Evolutionary conservation across 179 eudicot species (phyloP).

Genomic region (Patellifolia procumbens): DNA sequence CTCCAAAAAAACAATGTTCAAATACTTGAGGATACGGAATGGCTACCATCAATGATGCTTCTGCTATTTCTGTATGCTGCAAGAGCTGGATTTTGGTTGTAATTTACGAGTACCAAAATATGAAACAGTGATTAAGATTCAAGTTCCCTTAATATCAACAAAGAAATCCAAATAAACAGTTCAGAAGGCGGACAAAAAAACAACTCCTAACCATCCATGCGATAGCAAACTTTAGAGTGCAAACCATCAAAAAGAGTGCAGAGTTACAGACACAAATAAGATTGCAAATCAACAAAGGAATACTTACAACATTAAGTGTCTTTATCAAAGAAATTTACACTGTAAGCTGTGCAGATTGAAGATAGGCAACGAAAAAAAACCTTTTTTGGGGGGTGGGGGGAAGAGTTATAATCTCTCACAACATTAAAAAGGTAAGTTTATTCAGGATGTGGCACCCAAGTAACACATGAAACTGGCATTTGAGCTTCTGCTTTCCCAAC

Average conservation of each 20-base stretch:
- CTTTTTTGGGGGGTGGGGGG: background rate
- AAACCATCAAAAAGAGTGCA: too few species aligned
- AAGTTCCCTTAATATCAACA: background rate
- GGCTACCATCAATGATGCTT: background rate
- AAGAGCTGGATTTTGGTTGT: background rate
- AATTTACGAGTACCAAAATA: background rate
- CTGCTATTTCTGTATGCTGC: background rate
- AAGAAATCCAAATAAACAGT: background rate
- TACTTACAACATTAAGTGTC: constrained; percentile 15
- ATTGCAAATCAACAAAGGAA: constrained; percentile 7
- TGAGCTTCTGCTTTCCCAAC: constrained; percentile 8
- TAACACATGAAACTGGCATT: background rate
- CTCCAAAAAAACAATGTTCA: too few species aligned
- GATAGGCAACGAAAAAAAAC: constrained; percentile 5
- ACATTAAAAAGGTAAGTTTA: background rate
- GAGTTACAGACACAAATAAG: too few species aligned
- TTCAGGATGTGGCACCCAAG: constrained; percentile 3
- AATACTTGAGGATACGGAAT: too few species aligned
- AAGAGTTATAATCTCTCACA: background rate
- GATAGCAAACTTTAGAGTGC: background rate
- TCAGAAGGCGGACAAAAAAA: background rate
- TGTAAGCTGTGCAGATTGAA: constrained; percentile 25
- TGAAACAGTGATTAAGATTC: background rate
- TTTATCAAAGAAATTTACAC: constrained; percentile 25
- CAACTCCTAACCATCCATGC: background rate